Evolutionary conservation across 75 land plant genomes (phyloP), one percentile per base, ranked within the genome.

Genomic region (Picea sitchensis): DNA sequence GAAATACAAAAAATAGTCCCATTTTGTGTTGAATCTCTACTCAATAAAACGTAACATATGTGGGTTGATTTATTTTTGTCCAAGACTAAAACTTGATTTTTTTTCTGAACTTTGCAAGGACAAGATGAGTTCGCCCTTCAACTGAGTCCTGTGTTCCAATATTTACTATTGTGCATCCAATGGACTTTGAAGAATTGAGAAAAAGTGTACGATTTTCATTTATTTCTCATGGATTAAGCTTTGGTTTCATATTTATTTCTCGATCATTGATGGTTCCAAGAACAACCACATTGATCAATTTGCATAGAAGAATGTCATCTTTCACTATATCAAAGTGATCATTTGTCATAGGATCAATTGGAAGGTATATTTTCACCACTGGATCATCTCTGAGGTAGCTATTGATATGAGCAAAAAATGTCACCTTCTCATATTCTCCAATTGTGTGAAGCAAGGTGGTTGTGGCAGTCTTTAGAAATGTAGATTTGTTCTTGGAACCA

Each of bases 131-230:
- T 5, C 4, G 82, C 59, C 91, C 94, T 81, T 92, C 94, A 81
- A 92, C 80, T 51, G 89, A 76, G 58, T 86, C 90, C 78, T 88
- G 77, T 47, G 88, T 86, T 57, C 88, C 90, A 77, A 88, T 86
- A 75, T 88, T 88, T 67, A 88, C 90, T 44, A 88, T 85, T 23
- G 90, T 87, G 73, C 90, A 88, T 60, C 90, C 90, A 81, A 88
- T 88, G 14, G 90, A 88, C 76, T 86, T 88, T 18, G 90, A 88
- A 9, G 88, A 88, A 64, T 88, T 86, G 32, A 88, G 83, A 26
- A 26, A 60, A 34, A 88, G 78, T 59, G 84, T 88, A 64, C 86
- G 88, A 72, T 88, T 88, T 80, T 86, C 88, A 65, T 79, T 85
- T 64, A 81, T 86, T 75, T 88, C 90, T 88, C 90, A 88, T 5